Evolutionary conservation across 1,284 basidiomycete genomes (phyloP), one percentile per base, ranked within the genome.

Genomic region (Sphaerobolus stellatus): DNA sequence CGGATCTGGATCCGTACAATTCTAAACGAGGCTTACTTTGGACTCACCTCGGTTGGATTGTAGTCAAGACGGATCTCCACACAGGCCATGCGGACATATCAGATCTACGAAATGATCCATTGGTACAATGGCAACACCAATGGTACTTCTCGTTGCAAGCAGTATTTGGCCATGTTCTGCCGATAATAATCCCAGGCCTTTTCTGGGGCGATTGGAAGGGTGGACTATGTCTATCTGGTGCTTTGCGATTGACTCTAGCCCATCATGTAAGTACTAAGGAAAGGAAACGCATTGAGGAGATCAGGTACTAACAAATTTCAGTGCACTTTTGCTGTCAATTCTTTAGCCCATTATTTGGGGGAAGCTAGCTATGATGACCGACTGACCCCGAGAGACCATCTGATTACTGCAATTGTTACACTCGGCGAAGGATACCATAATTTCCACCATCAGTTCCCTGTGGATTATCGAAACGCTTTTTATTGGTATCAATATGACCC

Each of bases 351-450:
- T 72, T 96, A 90, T 91, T 83, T 96, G 60, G 94, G 94, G 52
- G 92, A 94, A 60, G 76, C 87, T 28, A 90, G 92, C 25, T 95
- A 94, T 66, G 93, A 96, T 72, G 92, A 94, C 82, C 94, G 94
- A 77, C 91, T 94, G 75, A 89, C 91, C n/a, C 92, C 92, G 28
- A 78, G 84, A 52, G 91, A 94, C 71, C 90, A 94, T 73, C 74
- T 94, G 63, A 70, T 94, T 66, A 94, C 92, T 31, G 93, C 93
- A 8, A 76, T 95, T 40, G 84, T 83, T 57, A 95, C 93, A 24
- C 84, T 94, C 66, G 93, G 93, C 57, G 93, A 96, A 72, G 93
- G 93, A 13, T 96, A 95, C 77, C 93, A 96, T 81, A 96, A 97
- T 75, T 96, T 96, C 82, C 92, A 94, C 73, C 92, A 91, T 65